Evolutionary conservation across 352 stramenopile genomes (phyloP).

Genomic region (Lagenidium sp.): DNA sequence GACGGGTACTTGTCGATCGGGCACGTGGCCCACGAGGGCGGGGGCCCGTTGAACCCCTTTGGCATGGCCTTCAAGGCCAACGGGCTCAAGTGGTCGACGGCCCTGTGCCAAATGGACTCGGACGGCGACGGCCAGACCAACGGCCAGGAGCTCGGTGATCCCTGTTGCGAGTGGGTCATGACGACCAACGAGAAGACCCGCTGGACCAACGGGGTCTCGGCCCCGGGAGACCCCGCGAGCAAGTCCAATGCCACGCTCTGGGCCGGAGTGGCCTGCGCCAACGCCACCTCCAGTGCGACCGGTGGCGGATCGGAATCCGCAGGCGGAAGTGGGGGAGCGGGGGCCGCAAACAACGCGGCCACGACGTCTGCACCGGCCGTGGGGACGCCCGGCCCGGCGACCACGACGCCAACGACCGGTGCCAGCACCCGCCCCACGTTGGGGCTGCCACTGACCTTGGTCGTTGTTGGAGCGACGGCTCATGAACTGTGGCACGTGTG

Average conservation of each 20-base stretch:
- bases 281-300: not conserved
- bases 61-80: constrained; percentile 13
- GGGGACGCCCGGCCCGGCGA: too few relatives aligned
- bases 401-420: too few relatives aligned
- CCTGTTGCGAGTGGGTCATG: constrained; percentile 11
- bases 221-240: constrained; percentile 11
- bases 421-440: too few relatives aligned
- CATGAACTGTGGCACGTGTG: too few relatives aligned
- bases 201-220: constrained; percentile 17
- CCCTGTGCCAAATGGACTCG: constrained; percentile 22
- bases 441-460: too few relatives aligned
- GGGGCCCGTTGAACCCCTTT: constrained; percentile 19
- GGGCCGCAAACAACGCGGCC: too few relatives aligned
- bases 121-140: constrained; percentile 31
- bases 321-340: too few relatives aligned
- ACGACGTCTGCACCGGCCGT: too few relatives aligned
- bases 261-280: constrained; percentile 5
- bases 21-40: constrained; percentile 18
- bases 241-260: constrained; percentile 14
- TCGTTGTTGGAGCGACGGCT: too few relatives aligned
- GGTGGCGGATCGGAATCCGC: too few relatives aligned
- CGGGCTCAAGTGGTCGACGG: constrained; percentile 15
- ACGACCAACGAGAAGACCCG: constrained; percentile 10
- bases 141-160: constrained; percentile 21
- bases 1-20: constrained; percentile 14